Percentiles rank a stretch among this genome's conserved stretches.
phyloP scores from a whole-genome alignment of 2,329 filamentous ascomycete genomes.

The Chaetomiaceae sp. region DNA sequence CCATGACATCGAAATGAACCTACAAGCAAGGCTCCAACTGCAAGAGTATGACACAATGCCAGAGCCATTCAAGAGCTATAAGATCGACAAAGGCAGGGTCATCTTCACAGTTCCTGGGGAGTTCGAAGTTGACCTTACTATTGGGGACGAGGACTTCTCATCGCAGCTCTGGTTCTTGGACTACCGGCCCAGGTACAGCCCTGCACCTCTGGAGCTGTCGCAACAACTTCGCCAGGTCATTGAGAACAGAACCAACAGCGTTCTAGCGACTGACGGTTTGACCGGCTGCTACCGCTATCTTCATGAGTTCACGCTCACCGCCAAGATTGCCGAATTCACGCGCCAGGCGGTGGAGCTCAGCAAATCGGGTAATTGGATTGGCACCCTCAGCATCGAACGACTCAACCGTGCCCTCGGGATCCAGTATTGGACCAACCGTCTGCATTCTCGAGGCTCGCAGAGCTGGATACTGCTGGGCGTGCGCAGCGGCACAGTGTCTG shows the following conservation, averaged over 20 bases:
- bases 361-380: slow-evolving; percentile 64
- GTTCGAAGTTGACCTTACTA: slow-evolving; percentile 88
- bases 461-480: slow-evolving; percentile 90
- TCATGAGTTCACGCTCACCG: slow-evolving; percentile 80
- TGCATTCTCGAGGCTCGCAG: slow-evolving; percentile 48
- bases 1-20: slow-evolving; percentile 73
- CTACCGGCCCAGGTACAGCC: slow-evolving; percentile 75
- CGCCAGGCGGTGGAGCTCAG: slow-evolving; percentile 69
- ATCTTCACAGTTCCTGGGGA: slow-evolving; percentile 79
- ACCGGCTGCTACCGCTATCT: slow-evolving; percentile 77
- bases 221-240: slow-evolving; percentile 59
- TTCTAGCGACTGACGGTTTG: slow-evolving; percentile 64
- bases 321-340: slow-evolving; percentile 79
- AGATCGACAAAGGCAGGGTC: slow-evolving; percentile 76
- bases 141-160: slow-evolving; percentile 75
- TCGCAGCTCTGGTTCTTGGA: slow-evolving; percentile 94
- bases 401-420: slow-evolving; percentile 77
- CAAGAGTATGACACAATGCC: slow-evolving; percentile 75
- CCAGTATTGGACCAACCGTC: slow-evolving; percentile 77
- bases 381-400: slow-evolving; percentile 68
- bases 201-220: slow-evolving; percentile 55
- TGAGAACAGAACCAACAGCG: slow-evolving; percentile 65
- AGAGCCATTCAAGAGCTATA: slow-evolving; percentile 67
- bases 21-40: slow-evolving; percentile 77
- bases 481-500: slow-evolving; percentile 49